A percentile compares a stretch with the other conserved stretches of the same genome.
Conservation (phyloP, 306 rosid species). For the Inga laurina region DNA sequence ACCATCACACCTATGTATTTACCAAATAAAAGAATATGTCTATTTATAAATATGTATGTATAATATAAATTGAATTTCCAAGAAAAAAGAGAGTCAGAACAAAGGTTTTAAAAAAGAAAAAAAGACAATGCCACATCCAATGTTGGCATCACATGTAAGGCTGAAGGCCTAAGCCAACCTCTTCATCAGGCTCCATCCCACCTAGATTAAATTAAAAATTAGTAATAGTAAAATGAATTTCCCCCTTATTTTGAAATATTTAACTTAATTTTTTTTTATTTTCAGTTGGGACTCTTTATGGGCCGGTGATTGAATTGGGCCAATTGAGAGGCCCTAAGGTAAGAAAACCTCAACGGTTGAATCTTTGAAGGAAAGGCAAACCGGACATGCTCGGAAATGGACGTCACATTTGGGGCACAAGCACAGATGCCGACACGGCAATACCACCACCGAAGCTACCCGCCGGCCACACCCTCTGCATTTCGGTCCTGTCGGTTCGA, state of each 20-base stretch:
- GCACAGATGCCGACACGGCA: conserved; percentile 93
- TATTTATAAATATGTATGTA: conserved; percentile 36
- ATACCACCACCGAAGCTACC: conserved; percentile 71
- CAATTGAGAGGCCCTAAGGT: conserved; percentile 48
- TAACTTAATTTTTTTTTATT: background rate
- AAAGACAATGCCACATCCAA: conserved; percentile 47
- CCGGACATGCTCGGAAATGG: conserved; percentile 69
- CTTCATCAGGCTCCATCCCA: background rate
- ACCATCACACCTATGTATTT: background rate
- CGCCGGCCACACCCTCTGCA: conserved; percentile 75
- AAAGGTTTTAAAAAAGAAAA: background rate
- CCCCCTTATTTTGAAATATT: background rate
- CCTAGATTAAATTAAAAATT: background rate
- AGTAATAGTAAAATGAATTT: conserved; percentile 21
- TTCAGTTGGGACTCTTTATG: conserved; percentile 27
- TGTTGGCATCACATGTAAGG: conserved; percentile 42
- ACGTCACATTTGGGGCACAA: conserved; percentile 76
- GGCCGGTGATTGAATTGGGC: conserved; percentile 39
- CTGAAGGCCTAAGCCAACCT: background rate
- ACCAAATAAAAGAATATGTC: conserved; percentile 22
- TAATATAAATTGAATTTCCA: conserved; percentile 41
- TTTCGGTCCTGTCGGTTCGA: conserved; percentile 46
- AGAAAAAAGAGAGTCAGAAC: background rate
- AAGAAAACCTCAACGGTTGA: conserved; percentile 78
- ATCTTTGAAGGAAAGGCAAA: conserved; percentile 66